These are phyloP conservation scores for Hypoxylon sp. DNA, from an alignment of 2,329 filamentous ascomycete species.

Conservation along the genomic window DNA sequence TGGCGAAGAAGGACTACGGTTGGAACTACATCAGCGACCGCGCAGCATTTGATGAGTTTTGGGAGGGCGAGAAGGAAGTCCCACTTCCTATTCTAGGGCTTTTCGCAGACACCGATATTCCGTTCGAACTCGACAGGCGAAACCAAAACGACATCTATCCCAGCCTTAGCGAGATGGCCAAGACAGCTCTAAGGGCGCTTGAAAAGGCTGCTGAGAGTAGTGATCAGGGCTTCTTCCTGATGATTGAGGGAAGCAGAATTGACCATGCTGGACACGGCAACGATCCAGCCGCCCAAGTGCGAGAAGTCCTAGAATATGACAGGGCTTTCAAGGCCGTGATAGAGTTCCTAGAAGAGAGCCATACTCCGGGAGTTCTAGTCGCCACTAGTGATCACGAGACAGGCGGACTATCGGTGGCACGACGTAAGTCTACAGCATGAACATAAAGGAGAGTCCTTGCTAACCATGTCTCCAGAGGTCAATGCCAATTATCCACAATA, in stretches of 20 bases:
- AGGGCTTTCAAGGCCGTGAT: constrained; percentile 84
- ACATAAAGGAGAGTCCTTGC: constrained; percentile 57
- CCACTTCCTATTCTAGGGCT: constrained; percentile 88
- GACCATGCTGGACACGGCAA: constrained; percentile 93
- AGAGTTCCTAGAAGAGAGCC: constrained; percentile 82
- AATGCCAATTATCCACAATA: constrained; percentile 67
- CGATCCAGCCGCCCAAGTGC: constrained; percentile 85
- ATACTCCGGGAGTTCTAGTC: constrained; percentile 83
- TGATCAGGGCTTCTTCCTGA: constrained; percentile 96
- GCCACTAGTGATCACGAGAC: constrained; percentile 97
- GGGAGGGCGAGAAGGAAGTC: constrained; percentile 71
- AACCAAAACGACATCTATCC: constrained; percentile 85
- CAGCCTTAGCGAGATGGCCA: constrained; percentile 90
- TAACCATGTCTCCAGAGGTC: constrained; percentile 57
- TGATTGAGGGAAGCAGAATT: constrained; percentile 97
- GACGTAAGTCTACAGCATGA: constrained; percentile 65
- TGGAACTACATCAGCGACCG: constrained; percentile 84
- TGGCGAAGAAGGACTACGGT: constrained; percentile 80
- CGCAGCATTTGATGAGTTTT: constrained; percentile 79
- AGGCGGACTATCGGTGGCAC: constrained; percentile 84
- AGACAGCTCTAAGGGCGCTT: constrained; percentile 82
- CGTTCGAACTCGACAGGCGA: constrained; percentile 91
- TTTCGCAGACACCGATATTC: constrained; percentile 85
- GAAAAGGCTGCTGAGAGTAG: constrained; percentile 83
- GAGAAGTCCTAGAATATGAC: constrained; percentile 96